These are phyloP conservation scores for Coemansia sp. DNA, from an alignment of 192 early-diverging fungal species.

Conservation along the genomic window DNA sequence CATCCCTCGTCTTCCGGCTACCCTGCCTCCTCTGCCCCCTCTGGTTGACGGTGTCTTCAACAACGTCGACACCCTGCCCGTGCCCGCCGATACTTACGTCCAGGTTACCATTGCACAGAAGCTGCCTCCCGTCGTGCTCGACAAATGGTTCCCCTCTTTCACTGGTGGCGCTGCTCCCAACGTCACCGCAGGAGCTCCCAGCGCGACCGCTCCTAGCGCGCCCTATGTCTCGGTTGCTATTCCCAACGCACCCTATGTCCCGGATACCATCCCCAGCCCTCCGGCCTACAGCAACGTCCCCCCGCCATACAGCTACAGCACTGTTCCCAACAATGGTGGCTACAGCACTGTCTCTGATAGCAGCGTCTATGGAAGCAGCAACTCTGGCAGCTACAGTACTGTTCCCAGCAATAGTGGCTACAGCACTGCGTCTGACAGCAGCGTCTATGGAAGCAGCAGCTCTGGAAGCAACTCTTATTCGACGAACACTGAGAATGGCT, in stretches of 20 bases:
- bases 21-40: constrained; percentile 14
- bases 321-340: not conserved
- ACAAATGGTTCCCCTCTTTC: constrained; percentile 51
- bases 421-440: not conserved
- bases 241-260: not conserved
- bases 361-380: not conserved
- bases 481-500: not conserved
- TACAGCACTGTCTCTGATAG: not conserved
- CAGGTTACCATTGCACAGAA: constrained; percentile 17
- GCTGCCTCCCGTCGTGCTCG: constrained; percentile 24
- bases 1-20: constrained; percentile 17
- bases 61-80: constrained; percentile 22
- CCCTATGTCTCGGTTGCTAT: not conserved
- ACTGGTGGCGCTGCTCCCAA: not conserved
- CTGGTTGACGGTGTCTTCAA: constrained; percentile 39
- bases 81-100: constrained; percentile 28
- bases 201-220: not conserved
- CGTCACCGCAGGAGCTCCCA: not conserved
- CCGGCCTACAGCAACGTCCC: constrained; percentile 9
- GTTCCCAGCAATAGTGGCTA: not conserved
- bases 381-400: not conserved
- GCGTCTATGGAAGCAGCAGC: not conserved
- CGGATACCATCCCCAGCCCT: not conserved
- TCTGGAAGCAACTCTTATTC: not conserved
- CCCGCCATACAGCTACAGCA: constrained; percentile 17